Conservation (phyloP, 768 basidiomycete genomes). For the Mycena amicta region DNA sequence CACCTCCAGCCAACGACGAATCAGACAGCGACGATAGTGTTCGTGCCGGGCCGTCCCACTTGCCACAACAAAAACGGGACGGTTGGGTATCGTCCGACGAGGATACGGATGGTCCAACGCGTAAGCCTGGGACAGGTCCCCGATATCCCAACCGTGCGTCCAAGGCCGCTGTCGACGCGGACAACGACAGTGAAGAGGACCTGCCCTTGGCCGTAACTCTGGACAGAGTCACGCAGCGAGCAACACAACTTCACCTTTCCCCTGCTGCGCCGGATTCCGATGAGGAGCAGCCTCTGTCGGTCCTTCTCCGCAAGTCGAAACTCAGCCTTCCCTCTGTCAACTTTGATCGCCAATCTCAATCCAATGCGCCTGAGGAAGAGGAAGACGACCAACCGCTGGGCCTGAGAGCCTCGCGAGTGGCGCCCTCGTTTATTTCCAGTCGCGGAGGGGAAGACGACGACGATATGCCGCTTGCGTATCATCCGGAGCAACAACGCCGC, state of each 20-base stretch:
- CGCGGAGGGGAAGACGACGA: conserved; percentile 57
- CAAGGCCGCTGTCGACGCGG: conserved; percentile 23
- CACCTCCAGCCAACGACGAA: conserved; percentile 49
- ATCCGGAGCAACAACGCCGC: conserved; percentile 79
- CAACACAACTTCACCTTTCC: conserved; percentile 28
- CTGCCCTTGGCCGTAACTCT: conserved; percentile 70
- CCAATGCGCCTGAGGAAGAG: conserved; percentile 46
- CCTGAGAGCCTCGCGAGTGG: conserved; percentile 59
- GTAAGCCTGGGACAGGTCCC: conserved; percentile 60
- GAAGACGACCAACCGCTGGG: conserved; percentile 77
- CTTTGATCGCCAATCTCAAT: conserved; percentile 36
- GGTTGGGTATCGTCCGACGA: conserved; percentile 72
- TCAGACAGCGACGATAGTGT: conserved; percentile 60
- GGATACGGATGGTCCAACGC: conserved; percentile 52
- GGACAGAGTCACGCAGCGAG: conserved; percentile 55
- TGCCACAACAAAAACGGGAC: conserved; percentile 23
- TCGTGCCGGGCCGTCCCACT: conserved; percentile 23
- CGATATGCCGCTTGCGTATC: conserved; percentile 68
- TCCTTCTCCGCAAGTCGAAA: conserved; percentile 52
- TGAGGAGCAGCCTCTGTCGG: conserved; percentile 73
- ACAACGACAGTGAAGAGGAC: conserved; percentile 77
- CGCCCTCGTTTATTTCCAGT: conserved; percentile 26
- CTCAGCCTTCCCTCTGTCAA: conserved; percentile 45
- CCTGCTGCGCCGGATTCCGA: conserved; percentile 50
- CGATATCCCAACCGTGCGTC: conserved; percentile 44